Evolutionary conservation across 2,329 filamentous ascomycete genomes (phyloP).

Genomic region (Leptographium radiaticola): DNA sequence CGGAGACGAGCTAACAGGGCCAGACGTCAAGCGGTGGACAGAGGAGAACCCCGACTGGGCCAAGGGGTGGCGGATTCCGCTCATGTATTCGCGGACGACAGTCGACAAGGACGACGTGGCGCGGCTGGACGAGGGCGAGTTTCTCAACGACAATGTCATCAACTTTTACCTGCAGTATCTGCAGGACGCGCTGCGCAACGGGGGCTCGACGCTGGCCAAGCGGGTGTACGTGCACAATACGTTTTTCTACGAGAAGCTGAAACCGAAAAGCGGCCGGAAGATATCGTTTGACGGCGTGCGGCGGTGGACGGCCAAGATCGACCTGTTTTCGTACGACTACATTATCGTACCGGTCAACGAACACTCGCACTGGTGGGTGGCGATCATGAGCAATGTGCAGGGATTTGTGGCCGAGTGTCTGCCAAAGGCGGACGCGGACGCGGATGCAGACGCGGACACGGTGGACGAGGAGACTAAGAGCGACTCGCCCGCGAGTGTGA

Average conservation of each 20-base stretch:
- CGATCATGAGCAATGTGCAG: constrained; percentile 82
- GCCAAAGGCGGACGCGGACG: not conserved
- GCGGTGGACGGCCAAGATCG: constrained; percentile 75
- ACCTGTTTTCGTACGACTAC: constrained; percentile 77
- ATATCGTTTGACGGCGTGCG: constrained; percentile 81
- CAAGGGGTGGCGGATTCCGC: constrained; percentile 37
- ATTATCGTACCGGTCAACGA: constrained; percentile 90
- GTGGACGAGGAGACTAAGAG: not conserved
- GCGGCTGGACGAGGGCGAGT: constrained; percentile 71
- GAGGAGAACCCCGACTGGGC: constrained; percentile 10
- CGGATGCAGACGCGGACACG: not conserved
- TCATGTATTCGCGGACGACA: constrained; percentile 52
- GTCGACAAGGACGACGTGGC: constrained; percentile 62
- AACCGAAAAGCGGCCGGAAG: constrained; percentile 37
- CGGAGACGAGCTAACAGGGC: not conserved
- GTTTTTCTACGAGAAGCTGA: constrained; percentile 76
- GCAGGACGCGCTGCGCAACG: constrained; percentile 43
- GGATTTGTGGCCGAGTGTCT: constrained; percentile 33
- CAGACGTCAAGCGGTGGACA: constrained; percentile 31
- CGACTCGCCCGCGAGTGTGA: not conserved
- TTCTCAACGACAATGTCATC: constrained; percentile 86
- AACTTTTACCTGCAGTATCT: constrained; percentile 73
- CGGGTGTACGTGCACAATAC: constrained; percentile 84
- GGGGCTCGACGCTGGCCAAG: constrained; percentile 40
- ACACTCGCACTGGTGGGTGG: constrained; percentile 79